Evolutionary conservation across 208 protist genomes (phyloP).

Genomic region (Wallacemonas sp.): DNA sequence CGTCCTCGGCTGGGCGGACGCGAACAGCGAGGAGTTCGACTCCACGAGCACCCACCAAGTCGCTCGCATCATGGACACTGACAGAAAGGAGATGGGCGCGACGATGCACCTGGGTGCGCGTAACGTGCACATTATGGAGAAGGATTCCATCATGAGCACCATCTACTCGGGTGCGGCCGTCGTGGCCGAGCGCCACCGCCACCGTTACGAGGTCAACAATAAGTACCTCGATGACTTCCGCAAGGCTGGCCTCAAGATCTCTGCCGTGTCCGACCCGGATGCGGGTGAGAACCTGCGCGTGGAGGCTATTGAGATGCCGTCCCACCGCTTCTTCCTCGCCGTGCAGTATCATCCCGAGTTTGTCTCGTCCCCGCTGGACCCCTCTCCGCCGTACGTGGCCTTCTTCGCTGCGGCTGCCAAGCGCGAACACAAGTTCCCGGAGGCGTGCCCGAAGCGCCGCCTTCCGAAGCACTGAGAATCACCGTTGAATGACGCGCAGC

Average conservation of each 20-base stretch:
- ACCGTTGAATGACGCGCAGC: neutral
- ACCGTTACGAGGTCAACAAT: slow-evolving; percentile 98
- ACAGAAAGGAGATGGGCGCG: slow-evolving; percentile 94
- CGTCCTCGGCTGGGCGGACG: slow-evolving; percentile 90
- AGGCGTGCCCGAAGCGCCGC: slow-evolving; percentile 41
- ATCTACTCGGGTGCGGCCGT: slow-evolving; percentile 87
- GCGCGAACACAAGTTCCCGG: slow-evolving; percentile 65
- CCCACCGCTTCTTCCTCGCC: slow-evolving; percentile 92
- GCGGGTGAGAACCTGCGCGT: slow-evolving; percentile 91
- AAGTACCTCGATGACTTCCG: slow-evolving; percentile 91
- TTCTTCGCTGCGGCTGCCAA: slow-evolving; percentile 92
- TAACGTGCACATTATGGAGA: slow-evolving; percentile 72
- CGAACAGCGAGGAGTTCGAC: slow-evolving; percentile 97
- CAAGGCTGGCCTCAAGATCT: slow-evolving; percentile 90
- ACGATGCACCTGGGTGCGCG: slow-evolving; percentile 99
- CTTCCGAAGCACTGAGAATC: slow-evolving; percentile 16
- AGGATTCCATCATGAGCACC: slow-evolving; percentile 52
- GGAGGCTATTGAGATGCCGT: slow-evolving; percentile 86
- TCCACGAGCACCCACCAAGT: slow-evolving; percentile 81
- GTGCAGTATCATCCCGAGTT: slow-evolving; percentile 99
- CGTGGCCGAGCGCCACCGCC: slow-evolving; percentile 96
- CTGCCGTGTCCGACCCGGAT: slow-evolving; percentile 77
- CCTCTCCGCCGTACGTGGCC: slow-evolving; percentile 96
- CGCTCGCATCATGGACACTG: slow-evolving; percentile 98
- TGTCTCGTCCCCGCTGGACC: slow-evolving; percentile 92